Evolutionary conservation across 225 moss, liverwort and hornwort genomes (phyloP).

Genomic region (Physcomitrium patens): DNA sequence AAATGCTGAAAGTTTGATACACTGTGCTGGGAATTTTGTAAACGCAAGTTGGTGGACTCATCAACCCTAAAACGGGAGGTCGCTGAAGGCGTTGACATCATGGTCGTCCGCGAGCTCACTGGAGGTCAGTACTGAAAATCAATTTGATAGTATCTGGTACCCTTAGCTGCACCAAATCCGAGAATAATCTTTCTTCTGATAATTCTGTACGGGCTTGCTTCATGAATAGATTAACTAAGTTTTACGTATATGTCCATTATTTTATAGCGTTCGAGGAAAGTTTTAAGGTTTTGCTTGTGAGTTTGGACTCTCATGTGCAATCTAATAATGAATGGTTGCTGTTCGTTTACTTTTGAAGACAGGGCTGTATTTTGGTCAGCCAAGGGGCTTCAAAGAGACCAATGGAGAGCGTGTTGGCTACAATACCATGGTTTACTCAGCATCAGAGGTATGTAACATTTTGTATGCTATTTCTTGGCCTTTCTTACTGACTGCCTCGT

Average conservation of each 20-base stretch:
- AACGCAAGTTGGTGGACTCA: slow-evolving; percentile 76
- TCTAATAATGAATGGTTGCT: slow-evolving; percentile 33
- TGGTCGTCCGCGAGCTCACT: slow-evolving; percentile 96
- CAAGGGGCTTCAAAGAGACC: slow-evolving; percentile 77
- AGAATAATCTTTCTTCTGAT: slow-evolving; percentile 10
- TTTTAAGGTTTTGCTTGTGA: slow-evolving; percentile 2
- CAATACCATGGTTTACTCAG: slow-evolving; percentile 90
- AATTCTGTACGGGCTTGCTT: neutral
- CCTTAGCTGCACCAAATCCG: slow-evolving; percentile 7
- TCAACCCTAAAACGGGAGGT: slow-evolving; percentile 87
- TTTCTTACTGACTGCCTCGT: neutral
- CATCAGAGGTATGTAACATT: slow-evolving; percentile 62
- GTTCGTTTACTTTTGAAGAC: slow-evolving; percentile 40
- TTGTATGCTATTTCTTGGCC: neutral
- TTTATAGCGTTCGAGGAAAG: neutral
- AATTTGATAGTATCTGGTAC: slow-evolving; percentile 12
- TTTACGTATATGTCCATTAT: neutral
- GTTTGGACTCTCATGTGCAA: neutral
- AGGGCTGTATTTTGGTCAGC: slow-evolving; percentile 97
- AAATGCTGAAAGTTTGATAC: slow-evolving; percentile 24
- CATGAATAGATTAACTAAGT: neutral
- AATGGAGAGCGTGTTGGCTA: slow-evolving; percentile 70
- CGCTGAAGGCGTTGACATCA: slow-evolving; percentile 92
- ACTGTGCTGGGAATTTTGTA: slow-evolving; percentile 26
- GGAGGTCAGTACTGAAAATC: slow-evolving; percentile 65